Evolutionary conservation across 176 grass and related monocot species (phyloP).

Genomic region (Musa schizocarpa): DNA sequence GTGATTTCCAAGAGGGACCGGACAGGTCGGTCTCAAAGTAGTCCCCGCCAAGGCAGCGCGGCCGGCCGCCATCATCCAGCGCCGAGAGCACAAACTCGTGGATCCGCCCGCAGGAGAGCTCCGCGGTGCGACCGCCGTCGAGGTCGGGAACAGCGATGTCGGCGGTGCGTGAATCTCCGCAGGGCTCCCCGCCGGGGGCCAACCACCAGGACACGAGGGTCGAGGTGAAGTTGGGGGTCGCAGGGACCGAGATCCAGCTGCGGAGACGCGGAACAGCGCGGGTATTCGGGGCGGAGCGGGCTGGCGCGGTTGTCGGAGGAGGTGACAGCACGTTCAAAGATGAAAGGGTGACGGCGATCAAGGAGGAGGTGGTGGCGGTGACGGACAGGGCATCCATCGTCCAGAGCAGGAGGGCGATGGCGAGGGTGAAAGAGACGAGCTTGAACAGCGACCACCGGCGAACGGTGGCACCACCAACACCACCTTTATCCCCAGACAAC

Average conservation of each 20-base stretch:
- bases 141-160: constrained; percentile 50
- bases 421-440: constrained; percentile 40
- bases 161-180: constrained; percentile 53
- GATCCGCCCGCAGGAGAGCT: constrained; percentile 40
- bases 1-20: constrained; percentile 60
- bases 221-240: constrained; percentile 53
- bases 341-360: not conserved
- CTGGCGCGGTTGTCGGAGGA: not conserved
- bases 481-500: constrained; percentile 13
- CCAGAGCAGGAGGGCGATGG: constrained; percentile 7
- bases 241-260: constrained; percentile 53
- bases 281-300: not conserved
- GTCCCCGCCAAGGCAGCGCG: constrained; percentile 78
- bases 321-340: not conserved
- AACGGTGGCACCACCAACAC: not conserved
- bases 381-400: constrained; percentile 3
- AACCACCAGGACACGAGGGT: constrained; percentile 71
- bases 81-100: constrained; percentile 58
- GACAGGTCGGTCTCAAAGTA: constrained; percentile 94
- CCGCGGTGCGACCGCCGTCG: constrained; percentile 10
- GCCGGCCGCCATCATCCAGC: constrained; percentile 39
- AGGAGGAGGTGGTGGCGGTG: constrained; percentile 1
- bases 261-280: not conserved
- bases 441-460: not conserved
- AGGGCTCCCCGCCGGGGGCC: constrained; percentile 35